Base-by-base conservation (phyloP, 2,329 filamentous ascomycete species). In the Chrysoporthe puriensis region DNA sequence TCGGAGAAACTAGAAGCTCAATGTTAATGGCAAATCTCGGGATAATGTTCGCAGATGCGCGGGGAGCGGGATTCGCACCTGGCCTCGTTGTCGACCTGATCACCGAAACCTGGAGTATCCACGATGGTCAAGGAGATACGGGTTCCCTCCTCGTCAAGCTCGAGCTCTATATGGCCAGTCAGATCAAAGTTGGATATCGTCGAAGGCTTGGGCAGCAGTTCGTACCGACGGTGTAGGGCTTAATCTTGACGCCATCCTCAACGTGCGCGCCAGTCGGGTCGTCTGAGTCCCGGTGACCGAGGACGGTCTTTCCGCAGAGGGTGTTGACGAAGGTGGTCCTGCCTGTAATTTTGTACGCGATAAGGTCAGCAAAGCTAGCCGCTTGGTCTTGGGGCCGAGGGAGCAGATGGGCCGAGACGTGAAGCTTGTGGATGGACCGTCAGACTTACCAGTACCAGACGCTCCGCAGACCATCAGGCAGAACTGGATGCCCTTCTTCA, bases 401-500 rank as follows among this genome's bases (percentile, higher is more conserved):
- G 34, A n/a, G 8, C 43, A n/a, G 16, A 46, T 34, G 42, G 4
- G 46, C 9, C 34, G 32, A 52, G 62, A 61, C 71, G 50, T 16
- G 52, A 40, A 59, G 62, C 18, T 54, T 18, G 18, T 66, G 68
- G 50, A 43, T 58, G 69, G 70, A 67, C 66, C 71, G 66, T 68
- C 69, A 68, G 57, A 84, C 87, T 77, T 89, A 97, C 94, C 96
- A 83, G 96, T 98, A 82, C 96, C 96, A 76, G 95, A 98, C 79
- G 96, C 96, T 85, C 96, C 96, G 80, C 96, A 98, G 78, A 99
- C 96, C 96, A 99, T 99, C 88, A 99, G 84, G 83, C 94, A 98
- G 86, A 99, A 99, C 87, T 99, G 96, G 79, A 99, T 98, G 79
- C 96, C 96, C 89, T 97, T 97, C 92, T 97, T 97, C 85, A 99